Evolutionary conservation across 306 rosid species (phyloP).

Genomic region (Lotus japonicus): DNA sequence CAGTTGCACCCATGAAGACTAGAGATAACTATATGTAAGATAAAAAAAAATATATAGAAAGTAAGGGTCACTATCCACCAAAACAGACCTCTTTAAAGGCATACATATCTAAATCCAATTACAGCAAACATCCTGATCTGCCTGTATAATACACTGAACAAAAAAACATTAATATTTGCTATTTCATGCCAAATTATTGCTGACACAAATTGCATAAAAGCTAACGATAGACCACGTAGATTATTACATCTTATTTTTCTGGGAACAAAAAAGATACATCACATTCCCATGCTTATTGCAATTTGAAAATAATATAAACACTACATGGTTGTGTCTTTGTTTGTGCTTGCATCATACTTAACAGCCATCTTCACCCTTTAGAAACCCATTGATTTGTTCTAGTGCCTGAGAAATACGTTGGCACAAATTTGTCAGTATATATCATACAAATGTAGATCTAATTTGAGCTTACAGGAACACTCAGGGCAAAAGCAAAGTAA

Average conservation of each 20-base stretch:
- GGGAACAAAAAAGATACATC: background rate
- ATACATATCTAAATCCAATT: too few relatives aligned
- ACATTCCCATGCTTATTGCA: background rate
- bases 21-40: too few relatives aligned
- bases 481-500: background rate
- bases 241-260: background rate
- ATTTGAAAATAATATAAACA: background rate
- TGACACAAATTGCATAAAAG: background rate
- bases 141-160: too few relatives aligned
- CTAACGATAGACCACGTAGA: background rate
- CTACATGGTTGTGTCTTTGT: background rate
- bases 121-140: too few relatives aligned
- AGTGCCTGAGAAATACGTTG: constrained; percentile 45
- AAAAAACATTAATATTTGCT: too few relatives aligned
- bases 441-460: background rate
- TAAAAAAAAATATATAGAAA: too few relatives aligned
- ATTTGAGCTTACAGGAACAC: background rate
- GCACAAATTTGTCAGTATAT: background rate
- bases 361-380: constrained; percentile 35
- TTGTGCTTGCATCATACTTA: constrained; percentile 14
- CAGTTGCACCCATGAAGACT: too few relatives aligned
- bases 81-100: too few relatives aligned
- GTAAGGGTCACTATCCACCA: too few relatives aligned
- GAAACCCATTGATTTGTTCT: constrained; percentile 49
- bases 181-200: background rate